Conservation (phyloP, 208 protist genomes). For the Trichomonas tenax region DNA sequence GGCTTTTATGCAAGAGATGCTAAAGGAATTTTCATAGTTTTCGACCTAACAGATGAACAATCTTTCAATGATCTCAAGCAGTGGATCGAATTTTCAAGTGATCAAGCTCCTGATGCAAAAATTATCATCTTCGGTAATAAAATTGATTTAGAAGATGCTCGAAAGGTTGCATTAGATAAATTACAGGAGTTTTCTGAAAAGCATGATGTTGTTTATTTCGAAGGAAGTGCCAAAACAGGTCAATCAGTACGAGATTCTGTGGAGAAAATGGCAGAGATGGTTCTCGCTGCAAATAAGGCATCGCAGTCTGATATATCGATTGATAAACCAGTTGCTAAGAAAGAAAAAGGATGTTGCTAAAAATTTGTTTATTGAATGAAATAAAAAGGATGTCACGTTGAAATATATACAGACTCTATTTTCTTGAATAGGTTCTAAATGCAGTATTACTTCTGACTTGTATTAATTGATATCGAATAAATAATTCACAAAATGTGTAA, state of each 20-base stretch:
- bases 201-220: not conserved
- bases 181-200: not conserved
- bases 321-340: not conserved
- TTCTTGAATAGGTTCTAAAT: too few relatives aligned
- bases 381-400: too few relatives aligned
- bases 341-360: not conserved
- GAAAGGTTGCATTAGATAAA: not conserved
- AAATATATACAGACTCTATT: too few relatives aligned
- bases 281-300: not conserved
- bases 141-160: not conserved
- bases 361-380: not conserved
- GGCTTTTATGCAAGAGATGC: not conserved
- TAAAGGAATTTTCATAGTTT: not conserved
- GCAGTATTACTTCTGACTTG: too few relatives aligned
- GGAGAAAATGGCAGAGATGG: not conserved
- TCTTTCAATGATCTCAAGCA: not conserved
- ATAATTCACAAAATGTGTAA: too few relatives aligned
- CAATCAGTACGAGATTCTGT: not conserved
- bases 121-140: not conserved
- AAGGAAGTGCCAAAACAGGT: slow-evolving; percentile 18
- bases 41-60: not conserved
- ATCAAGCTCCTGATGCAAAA: not conserved
- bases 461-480: too few relatives aligned
- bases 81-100: not conserved
- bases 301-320: not conserved